These are phyloP conservation scores for Colletotrichum lupini DNA, from an alignment of 2,329 filamentous ascomycete species.

Conservation along the genomic window DNA sequence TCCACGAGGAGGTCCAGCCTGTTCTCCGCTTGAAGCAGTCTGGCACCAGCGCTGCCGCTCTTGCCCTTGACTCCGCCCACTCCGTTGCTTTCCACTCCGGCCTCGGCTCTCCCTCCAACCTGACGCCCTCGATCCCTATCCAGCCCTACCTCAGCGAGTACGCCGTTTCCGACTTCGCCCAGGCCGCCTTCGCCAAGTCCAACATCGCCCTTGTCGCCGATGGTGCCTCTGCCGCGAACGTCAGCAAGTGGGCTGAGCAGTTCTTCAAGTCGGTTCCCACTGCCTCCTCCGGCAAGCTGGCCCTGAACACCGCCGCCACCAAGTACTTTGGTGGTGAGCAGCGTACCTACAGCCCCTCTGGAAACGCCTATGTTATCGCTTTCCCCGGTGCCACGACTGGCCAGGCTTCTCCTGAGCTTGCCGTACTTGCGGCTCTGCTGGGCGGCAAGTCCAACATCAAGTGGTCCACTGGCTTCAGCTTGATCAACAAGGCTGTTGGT, in stretches of 20 bases:
- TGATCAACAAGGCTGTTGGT: conserved; percentile 83
- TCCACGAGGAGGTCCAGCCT: conserved; percentile 86
- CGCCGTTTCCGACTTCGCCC: conserved; percentile 79
- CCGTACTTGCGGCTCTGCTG: conserved; percentile 88
- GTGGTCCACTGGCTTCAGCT: conserved; percentile 93
- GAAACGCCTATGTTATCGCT: conserved; percentile 88
- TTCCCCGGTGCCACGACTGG: conserved; percentile 90
- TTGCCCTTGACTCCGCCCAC: conserved; percentile 90
- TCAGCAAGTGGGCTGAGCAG: conserved; percentile 90
- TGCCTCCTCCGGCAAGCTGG: conserved; percentile 61
- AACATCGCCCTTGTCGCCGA: conserved; percentile 94
- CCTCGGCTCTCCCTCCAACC: conserved; percentile 82
- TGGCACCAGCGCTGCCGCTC: conserved; percentile 71
- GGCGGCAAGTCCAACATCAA: conserved; percentile 93
- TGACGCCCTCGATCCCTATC: conserved; percentile 76
- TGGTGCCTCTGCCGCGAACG: conserved; percentile 79
- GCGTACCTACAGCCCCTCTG: conserved; percentile 79
- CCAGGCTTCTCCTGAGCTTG: conserved; percentile 88
- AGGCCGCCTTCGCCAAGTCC: conserved; percentile 84
- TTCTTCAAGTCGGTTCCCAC: conserved; percentile 84
- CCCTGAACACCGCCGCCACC: conserved; percentile 70
- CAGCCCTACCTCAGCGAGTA: conserved; percentile 84
- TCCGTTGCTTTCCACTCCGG: conserved; percentile 91
- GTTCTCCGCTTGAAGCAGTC: conserved; percentile 80
- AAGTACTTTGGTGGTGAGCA: conserved; percentile 98